Evolutionary conservation across 108 stramenopile genomes (phyloP).

Genomic region (Hondaea fermentalgiana): DNA sequence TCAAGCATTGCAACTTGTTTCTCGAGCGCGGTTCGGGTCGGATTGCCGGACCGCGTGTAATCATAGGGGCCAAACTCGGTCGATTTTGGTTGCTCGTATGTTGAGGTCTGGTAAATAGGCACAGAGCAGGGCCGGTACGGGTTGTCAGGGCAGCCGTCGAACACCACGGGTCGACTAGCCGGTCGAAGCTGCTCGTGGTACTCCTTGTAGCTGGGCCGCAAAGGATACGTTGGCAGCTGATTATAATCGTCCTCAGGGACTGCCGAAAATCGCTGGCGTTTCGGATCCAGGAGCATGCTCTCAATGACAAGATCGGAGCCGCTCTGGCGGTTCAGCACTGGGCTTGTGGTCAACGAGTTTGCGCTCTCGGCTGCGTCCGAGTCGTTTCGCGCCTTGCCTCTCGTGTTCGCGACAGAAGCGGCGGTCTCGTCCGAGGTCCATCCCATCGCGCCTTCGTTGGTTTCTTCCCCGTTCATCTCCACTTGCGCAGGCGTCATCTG

Average conservation of each 20-base stretch:
- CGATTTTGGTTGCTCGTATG: conserved; percentile 19
- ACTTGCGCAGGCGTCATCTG: no score
- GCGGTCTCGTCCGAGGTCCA: no score
- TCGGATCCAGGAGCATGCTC: neutral
- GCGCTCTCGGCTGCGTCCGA: neutral
- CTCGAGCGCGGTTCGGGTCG: conserved; percentile 30
- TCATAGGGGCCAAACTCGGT: neutral
- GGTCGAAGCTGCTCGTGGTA: neutral
- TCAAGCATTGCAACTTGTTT: conserved; percentile 20
- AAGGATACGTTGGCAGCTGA: conserved; percentile 3
- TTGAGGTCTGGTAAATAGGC: conserved; percentile 32
- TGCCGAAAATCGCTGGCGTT: neutral
- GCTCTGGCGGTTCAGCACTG: neutral
- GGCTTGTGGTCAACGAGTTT: neutral
- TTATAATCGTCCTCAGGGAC: neutral
- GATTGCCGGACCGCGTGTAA: conserved; percentile 21
- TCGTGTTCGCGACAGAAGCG: no score
- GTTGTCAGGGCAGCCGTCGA: neutral
- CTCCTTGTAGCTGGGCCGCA: neutral
- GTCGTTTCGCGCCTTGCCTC: no score
- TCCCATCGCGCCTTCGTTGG: no score
- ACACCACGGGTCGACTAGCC: neutral
- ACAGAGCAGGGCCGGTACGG: conserved; percentile 21
- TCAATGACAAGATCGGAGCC: neutral
- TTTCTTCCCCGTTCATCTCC: no score